Conservation (phyloP, 2,329 filamentous ascomycete species). For the Alternaria solani region DNA sequence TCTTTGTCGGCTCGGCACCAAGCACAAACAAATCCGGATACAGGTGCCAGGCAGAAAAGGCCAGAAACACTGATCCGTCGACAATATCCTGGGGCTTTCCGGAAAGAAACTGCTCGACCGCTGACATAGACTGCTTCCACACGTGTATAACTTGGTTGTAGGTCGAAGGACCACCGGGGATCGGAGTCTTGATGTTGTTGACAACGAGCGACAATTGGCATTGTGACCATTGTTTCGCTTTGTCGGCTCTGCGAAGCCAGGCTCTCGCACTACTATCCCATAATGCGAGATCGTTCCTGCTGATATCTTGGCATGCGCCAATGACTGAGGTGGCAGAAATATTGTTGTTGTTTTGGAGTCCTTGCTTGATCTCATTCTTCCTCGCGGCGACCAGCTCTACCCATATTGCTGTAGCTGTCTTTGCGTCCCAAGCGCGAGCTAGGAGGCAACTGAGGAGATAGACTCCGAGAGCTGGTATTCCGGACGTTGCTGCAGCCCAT, state of each 20-base stretch:
- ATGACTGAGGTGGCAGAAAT: conserved; percentile 37
- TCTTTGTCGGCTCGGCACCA: not conserved
- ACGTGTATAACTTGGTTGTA: conserved; percentile 12
- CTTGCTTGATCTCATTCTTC: conserved; percentile 6
- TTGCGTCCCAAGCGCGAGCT: conserved; percentile 38
- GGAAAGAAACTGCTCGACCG: conserved; percentile 15
- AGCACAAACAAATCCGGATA: conserved; percentile 23
- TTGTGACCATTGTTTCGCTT: conserved; percentile 8
- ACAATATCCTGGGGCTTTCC: conserved; percentile 15
- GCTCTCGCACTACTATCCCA: conserved; percentile 27
- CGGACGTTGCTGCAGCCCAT: conserved; percentile 52
- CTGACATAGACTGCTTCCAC: conserved; percentile 12
- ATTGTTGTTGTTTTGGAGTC: not conserved
- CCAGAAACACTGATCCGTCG: conserved; percentile 16
- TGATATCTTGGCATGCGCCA: conserved; percentile 10
- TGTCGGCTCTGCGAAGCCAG: conserved; percentile 24
- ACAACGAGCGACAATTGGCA: conserved; percentile 22
- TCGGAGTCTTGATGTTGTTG: conserved; percentile 17
- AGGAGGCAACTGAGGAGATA: conserved; percentile 52
- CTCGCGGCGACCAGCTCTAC: conserved; percentile 39
- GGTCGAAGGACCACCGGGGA: not conserved
- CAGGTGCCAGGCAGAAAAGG: conserved; percentile 25
- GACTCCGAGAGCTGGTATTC: conserved; percentile 32
- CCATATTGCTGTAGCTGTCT: conserved; percentile 48
- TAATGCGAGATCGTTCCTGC: conserved; percentile 13